These are phyloP conservation scores for Pseudonectria buxi DNA, from an alignment of 2,329 filamentous ascomycete genomes.

Conservation along the genomic window DNA sequence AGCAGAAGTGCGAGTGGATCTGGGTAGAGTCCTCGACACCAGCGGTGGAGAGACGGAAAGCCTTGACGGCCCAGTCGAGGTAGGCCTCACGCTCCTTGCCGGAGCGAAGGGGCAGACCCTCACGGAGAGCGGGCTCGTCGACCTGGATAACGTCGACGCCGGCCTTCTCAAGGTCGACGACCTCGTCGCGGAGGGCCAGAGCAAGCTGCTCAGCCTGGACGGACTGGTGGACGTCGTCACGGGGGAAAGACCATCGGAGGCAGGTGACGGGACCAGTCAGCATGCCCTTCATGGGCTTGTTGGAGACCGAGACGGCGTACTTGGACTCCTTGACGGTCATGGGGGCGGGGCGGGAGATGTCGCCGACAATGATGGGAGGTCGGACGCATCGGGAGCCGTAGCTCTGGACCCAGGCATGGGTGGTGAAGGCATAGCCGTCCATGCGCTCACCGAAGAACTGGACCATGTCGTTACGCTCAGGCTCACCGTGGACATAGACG, in stretches of 20 bases:
- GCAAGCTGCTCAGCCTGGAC: slow-evolving; percentile 98
- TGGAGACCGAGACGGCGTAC: slow-evolving; percentile 91
- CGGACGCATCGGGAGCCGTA: slow-evolving; percentile 98
- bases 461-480: slow-evolving; percentile 99
- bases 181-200: slow-evolving; percentile 96
- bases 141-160: slow-evolving; percentile 98
- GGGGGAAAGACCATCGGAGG: slow-evolving; percentile 98
- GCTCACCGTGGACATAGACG: slow-evolving; percentile 97
- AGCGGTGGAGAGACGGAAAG: slow-evolving; percentile 91
- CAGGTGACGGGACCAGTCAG: slow-evolving; percentile 98
- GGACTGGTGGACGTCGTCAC: slow-evolving; percentile 98
- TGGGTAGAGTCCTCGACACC: slow-evolving; percentile 94
- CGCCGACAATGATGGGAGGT: slow-evolving; percentile 96
- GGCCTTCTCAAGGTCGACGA: slow-evolving; percentile 93
- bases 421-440: slow-evolving; percentile 96
- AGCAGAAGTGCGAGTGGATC: slow-evolving; percentile 99
- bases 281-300: slow-evolving; percentile 99
- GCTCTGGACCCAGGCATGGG: slow-evolving; percentile 96
- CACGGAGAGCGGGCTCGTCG: slow-evolving; percentile 97
- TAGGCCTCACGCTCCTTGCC: slow-evolving; percentile 95
- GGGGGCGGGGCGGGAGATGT: slow-evolving; percentile 90
- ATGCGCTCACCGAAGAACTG: slow-evolving; percentile 99
- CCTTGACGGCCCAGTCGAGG: slow-evolving; percentile 94
- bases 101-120: slow-evolving; percentile 93
- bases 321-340: slow-evolving; percentile 99